These are phyloP conservation scores for Macaranga tanarius DNA, from an alignment of 441 rosid species.

Conservation along the genomic window DNA sequence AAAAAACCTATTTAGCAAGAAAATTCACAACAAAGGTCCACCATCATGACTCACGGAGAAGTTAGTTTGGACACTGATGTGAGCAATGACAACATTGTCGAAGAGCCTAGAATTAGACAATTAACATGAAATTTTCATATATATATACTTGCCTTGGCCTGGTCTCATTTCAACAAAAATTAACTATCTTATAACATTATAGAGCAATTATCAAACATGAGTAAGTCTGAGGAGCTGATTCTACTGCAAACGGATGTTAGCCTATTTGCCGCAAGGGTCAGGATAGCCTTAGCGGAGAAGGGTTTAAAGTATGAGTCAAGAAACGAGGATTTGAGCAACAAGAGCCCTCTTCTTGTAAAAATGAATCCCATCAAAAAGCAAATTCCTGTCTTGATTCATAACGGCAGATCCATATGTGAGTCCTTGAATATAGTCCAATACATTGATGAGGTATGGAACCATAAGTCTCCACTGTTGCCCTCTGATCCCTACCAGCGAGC, in stretches of 20 bases:
- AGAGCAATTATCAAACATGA: background rate
- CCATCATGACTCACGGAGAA: too few species aligned
- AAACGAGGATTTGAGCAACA: background rate
- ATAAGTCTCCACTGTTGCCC: slow-evolving; percentile 7
- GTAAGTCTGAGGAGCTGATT: background rate
- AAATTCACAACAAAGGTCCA: too few species aligned
- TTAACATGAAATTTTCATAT: too few species aligned
- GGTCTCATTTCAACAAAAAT: too few species aligned
- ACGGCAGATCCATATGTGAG: background rate
- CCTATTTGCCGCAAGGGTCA: background rate
- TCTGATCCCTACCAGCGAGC: slow-evolving; percentile 8
- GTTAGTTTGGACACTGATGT: too few species aligned
- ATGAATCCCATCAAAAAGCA: background rate
- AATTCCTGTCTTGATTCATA: background rate
- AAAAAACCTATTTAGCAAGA: too few species aligned
- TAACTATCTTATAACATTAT: too few species aligned
- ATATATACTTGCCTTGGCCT: too few species aligned
- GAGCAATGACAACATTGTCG: too few species aligned
- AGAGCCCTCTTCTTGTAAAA: slow-evolving; percentile 8
- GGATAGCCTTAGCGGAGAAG: slow-evolving; percentile 3
- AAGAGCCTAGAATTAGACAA: too few species aligned
- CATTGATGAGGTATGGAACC: slow-evolving; percentile 2
- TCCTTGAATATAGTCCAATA: background rate
- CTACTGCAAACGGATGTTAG: background rate
- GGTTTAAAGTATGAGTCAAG: background rate